These are phyloP conservation scores for Leccinellum luteum DNA, from an alignment of 768 basidiomycete species.

Conservation along the genomic window DNA sequence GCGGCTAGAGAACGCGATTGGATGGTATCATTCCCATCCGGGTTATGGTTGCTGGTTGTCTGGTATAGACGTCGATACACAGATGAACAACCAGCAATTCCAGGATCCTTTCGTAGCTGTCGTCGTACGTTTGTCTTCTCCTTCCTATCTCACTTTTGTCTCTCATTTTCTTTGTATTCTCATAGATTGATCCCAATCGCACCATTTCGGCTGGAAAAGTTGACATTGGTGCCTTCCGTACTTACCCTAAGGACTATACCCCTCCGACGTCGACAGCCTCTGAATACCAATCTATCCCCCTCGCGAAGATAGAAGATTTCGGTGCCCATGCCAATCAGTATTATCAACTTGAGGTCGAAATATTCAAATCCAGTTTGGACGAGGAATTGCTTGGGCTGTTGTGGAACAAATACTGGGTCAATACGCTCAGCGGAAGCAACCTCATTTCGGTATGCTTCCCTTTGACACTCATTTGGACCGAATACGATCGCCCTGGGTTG, in stretches of 20 bases:
- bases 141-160: not conserved
- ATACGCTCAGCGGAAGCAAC: constrained; percentile 91
- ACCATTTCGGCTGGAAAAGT: constrained; percentile 98
- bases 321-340: constrained; percentile 98
- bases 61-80: constrained; percentile 97
- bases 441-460: constrained; percentile 71
- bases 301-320: constrained; percentile 98
- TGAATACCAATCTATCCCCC: constrained; percentile 94
- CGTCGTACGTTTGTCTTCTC: constrained; percentile 56
- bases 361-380: constrained; percentile 92
- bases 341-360: constrained; percentile 90
- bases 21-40: constrained; percentile 99
- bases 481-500: not conserved
- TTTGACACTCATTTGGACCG: not conserved
- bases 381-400: constrained; percentile 82
- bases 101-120: constrained; percentile 97
- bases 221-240: constrained; percentile 98
- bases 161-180: not conserved
- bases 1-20: constrained; percentile 82
- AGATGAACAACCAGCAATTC: constrained; percentile 91
- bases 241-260: constrained; percentile 93
- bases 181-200: constrained; percentile 93
- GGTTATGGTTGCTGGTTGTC: constrained; percentile 99
- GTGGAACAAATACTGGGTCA: constrained; percentile 99
- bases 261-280: constrained; percentile 68